Evolutionary conservation across 2,329 filamentous ascomycete genomes (phyloP).

Genomic region (Parasarocladium wereldwijsianum): DNA sequence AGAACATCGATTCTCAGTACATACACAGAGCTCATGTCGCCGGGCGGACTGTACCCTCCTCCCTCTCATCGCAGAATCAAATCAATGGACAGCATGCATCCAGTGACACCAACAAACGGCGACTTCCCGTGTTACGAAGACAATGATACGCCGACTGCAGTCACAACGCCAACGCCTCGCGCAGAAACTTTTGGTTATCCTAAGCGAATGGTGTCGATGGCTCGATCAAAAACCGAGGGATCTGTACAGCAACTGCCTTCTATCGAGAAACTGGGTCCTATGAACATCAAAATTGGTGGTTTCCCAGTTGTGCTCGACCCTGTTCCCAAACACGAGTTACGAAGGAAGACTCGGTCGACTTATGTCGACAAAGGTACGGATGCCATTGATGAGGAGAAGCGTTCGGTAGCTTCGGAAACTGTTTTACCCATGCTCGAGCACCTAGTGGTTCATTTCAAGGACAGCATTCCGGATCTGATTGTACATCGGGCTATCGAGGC

Average conservation of each 20-base stretch:
- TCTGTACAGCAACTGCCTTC: no score
- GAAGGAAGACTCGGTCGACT: constrained; percentile 11
- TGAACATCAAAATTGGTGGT: no score
- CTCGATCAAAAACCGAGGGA: no score
- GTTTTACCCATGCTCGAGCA: constrained; percentile 41
- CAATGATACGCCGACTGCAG: background rate
- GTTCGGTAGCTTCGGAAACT: constrained; percentile 18
- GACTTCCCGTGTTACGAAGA: constrained; percentile 13
- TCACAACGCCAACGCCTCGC: constrained; percentile 2
- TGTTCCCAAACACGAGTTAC: constrained; percentile 14
- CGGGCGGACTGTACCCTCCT: constrained; percentile 1
- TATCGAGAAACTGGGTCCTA: no score
- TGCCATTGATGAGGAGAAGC: constrained; percentile 12
- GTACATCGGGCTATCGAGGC: constrained; percentile 31
- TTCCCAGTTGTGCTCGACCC: constrained; percentile 13
- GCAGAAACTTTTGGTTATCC: constrained; percentile 1
- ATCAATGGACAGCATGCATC: constrained; percentile 22
- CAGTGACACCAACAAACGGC: constrained; percentile 15
- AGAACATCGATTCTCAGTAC: no score
- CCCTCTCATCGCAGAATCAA: constrained; percentile 12
- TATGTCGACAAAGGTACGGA: constrained; percentile 27
- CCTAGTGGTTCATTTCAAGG: constrained; percentile 38
- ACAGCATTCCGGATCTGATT: constrained; percentile 23
- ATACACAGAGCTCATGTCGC: constrained; percentile 11
- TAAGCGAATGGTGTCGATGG: no score